Base-by-base conservation (phyloP, 352 stramenopile genomes). In the Plasmopara halstedii region DNA sequence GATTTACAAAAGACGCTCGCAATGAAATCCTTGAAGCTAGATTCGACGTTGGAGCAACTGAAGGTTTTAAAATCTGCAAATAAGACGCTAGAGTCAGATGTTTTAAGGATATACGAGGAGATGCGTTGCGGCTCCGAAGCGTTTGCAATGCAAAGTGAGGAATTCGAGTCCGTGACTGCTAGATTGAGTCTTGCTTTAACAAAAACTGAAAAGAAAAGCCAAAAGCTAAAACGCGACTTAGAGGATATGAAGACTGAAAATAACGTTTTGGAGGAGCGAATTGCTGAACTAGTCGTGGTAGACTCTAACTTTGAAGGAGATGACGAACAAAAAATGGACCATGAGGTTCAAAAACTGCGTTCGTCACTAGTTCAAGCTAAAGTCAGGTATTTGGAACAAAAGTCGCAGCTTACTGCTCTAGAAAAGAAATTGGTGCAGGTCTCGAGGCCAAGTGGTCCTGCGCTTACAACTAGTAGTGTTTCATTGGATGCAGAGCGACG, bases 301-400 rank as follows among this genome's bases (percentile, higher is more conserved):
- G 51, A 70, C 19, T 58, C 42, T 36, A 73, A 73, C 33, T 61
- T 57, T 1, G 70, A 77, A 25, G 34, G 35, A 15, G 70, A 79
- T 11, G 56, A 62, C 11, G 49, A n/a, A 21, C 62, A 67, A 33
- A 62, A 75, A 20, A 78, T 73, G 17, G 64, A 79, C 14, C 67
- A 65, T 13, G 70, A 82, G 35, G 70, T 83, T 8, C 66, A 75
- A 26, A 64, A 71, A 40, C 45, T 83, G 23, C 67, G 70, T 0
- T 78, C 67, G 15, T 83, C 70, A 13, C 42, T 83, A n/a, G 68
- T 83, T 10, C 70, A 83, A 52, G 70, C 70, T 0, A 73, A 77
- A 40, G 65, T 78, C 0, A 54, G 79, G 29, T 79, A 65, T 41
- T 51, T 74, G 34, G 61, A 76, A 23, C 71, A 83, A 32, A 76